Base-by-base conservation (phyloP, 495 filamentous ascomycete species). In the Aspergillus carlsbadensis region DNA sequence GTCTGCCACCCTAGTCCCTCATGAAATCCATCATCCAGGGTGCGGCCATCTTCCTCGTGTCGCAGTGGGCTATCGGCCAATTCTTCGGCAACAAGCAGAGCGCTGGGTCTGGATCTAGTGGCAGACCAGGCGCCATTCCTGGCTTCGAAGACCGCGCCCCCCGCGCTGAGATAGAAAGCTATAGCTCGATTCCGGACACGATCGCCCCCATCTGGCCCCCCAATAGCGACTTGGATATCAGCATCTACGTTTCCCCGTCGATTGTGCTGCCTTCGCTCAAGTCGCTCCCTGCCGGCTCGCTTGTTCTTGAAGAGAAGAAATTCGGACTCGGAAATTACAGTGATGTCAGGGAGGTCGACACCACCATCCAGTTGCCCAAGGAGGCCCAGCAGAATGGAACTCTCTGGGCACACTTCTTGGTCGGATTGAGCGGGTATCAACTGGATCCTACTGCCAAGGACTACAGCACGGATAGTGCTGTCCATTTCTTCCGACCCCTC, bases 301-400 rank as follows among this genome's bases (percentile, higher is more conserved):
- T 92, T 22, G 85, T 97, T 40, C 68, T 95, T 45, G 72, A 88
- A 48, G 94, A 98, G 80, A 87, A 84, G 66, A 77, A 80, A 45
- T 96, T 96, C 70, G 83, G 76, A n/a, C 68, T 96, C 24, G 90
- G 89, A 8, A 86, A 94, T 66, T 92, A 80, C 63, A 85, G 81
- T 39, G 94, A 98, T 58, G 87, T 78, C 56, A 83, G 95, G 21
- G 81, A 86, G 50, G 82, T 90, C 37, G 85, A 91, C 44, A 89
- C 88, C n/a, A 82, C 76, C 36, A 89, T 98, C 65, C 69, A 78
- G 26, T 82, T 98, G 8, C 93, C 94, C 3, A 80, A 80, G 58
- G 73, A 83, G 24, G 92, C 95, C 2, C 91, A 97, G 71, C 82
- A 91, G 52, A 98, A 98, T 67, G 92, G 90, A 33, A 96, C 94